These are phyloP conservation scores for Ilex paraguariensis DNA, from an alignment of 305 asterid genomes.

Conservation along the genomic window DNA sequence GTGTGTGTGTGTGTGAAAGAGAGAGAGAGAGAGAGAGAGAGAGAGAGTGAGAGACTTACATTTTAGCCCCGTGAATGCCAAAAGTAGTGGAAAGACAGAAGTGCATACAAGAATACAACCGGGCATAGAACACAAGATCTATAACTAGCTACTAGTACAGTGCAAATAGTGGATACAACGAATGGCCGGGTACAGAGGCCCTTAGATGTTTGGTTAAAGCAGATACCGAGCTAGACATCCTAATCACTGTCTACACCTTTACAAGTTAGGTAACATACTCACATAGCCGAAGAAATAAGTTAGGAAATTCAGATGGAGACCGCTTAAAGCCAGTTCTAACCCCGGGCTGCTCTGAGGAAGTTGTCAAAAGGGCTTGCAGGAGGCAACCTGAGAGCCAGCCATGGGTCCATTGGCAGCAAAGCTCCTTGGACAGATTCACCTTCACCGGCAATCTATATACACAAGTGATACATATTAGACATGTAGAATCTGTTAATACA, in stretches of 20 bases:
- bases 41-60: too few relatives aligned
- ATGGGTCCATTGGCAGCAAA: slow-evolving; percentile 34
- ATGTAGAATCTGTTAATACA: neutral
- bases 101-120: too few relatives aligned
- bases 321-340: slow-evolving; percentile 26
- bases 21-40: too few relatives aligned
- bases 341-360: slow-evolving; percentile 96
- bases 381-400: slow-evolving; percentile 83
- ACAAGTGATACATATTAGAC: neutral
- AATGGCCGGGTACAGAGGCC: too few relatives aligned
- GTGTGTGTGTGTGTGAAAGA: too few relatives aligned
- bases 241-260: slow-evolving; percentile 19
- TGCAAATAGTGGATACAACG: too few relatives aligned
- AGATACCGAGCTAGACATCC: neutral
- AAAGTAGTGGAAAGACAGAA: too few relatives aligned
- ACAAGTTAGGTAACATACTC: slow-evolving; percentile 10
- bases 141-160: too few relatives aligned
- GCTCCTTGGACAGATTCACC: slow-evolving; percentile 26
- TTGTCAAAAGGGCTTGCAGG: slow-evolving; percentile 99
- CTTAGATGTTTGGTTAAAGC: too few relatives aligned
- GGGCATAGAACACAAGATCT: too few relatives aligned
- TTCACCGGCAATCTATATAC: slow-evolving; percentile 34
- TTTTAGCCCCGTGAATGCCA: too few relatives aligned
- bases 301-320: neutral
- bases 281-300: neutral